Percentiles rank a stretch among this genome's conserved stretches.
Conservation (phyloP, 2,329 filamentous ascomycete genomes). For the Colletotrichum karsti region DNA sequence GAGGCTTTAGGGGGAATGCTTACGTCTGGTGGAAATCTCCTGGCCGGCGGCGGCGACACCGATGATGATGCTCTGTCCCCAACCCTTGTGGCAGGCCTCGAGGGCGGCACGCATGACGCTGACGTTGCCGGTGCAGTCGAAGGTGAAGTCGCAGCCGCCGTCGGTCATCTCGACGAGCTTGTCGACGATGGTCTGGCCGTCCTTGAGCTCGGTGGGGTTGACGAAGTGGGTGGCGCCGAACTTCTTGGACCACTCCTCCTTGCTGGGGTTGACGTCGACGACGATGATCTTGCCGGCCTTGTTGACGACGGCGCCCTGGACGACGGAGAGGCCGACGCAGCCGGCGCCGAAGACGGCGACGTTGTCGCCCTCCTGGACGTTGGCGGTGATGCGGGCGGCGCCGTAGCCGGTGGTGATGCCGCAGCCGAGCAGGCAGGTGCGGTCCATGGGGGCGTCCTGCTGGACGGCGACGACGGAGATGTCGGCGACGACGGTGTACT, state of each 20-base stretch:
- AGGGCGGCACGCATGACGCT: constrained; percentile 94
- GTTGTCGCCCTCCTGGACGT: constrained; percentile 88
- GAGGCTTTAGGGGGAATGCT: constrained; percentile 48
- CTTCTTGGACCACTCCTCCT: constrained; percentile 92
- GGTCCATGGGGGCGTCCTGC: constrained; percentile 90
- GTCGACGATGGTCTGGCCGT: constrained; percentile 87
- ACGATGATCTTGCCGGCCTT: constrained; percentile 81
- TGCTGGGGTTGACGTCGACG: constrained; percentile 81
- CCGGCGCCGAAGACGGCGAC: constrained; percentile 94
- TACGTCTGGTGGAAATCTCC: constrained; percentile 93
- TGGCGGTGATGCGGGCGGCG: constrained; percentile 91
- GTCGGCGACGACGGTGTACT: constrained; percentile 98
- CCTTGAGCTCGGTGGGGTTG: constrained; percentile 83
- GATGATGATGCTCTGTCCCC: constrained; percentile 98
- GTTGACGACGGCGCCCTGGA: constrained; percentile 91
- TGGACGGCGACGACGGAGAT: constrained; percentile 97
- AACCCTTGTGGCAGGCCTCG: constrained; percentile 99
- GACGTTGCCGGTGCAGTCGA: constrained; percentile 98
- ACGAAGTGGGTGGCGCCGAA: constrained; percentile 98
- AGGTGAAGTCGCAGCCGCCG: constrained; percentile 97
- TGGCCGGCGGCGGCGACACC: constrained; percentile 96
- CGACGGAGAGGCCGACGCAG: constrained; percentile 93
- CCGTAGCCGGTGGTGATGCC: constrained; percentile 99
- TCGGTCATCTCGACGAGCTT: constrained; percentile 98
- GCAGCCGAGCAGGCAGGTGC: constrained; percentile 94